Conservation (phyloP, 108 stramenopile species). For the Hondaea fermentalgiana region DNA sequence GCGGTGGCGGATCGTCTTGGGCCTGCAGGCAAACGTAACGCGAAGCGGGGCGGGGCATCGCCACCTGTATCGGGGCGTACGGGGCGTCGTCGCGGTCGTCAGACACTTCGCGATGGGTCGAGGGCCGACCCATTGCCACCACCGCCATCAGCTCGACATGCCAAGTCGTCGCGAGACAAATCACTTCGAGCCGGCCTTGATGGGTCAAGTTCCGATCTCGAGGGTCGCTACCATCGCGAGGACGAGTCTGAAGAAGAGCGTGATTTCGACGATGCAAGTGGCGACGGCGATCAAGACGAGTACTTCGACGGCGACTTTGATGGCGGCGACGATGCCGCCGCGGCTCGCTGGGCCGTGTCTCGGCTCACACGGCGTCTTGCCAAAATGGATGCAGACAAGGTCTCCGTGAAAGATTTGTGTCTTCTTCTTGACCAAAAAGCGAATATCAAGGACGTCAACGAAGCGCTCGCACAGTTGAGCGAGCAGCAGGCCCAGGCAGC, state of each 20-base stretch:
- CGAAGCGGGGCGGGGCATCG: neutral
- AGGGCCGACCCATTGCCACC: too few species aligned
- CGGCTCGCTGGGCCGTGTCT: neutral
- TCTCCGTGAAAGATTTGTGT: neutral
- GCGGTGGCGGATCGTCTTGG: neutral
- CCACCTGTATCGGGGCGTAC: neutral
- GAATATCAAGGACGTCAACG: neutral
- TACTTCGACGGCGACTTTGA: neutral
- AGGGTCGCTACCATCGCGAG: neutral
- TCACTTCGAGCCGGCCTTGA: too few species aligned
- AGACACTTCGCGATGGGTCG: too few species aligned
- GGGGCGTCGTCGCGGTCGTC: neutral
- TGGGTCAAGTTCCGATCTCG: too few species aligned
- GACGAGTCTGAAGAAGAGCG: neutral
- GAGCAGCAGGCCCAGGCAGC: neutral
- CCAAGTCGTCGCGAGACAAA: too few species aligned
- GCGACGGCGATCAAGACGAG: neutral
- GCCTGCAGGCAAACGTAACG: neutral
- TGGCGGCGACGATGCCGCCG: neutral
- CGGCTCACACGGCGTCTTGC: neutral
- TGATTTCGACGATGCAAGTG: neutral
- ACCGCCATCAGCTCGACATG: too few species aligned
- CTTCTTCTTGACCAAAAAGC: neutral
- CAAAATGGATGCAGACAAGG: neutral
- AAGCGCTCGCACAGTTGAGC: neutral